Base-by-base conservation (phyloP, 305 asterid genomes). In the Rubia peregrina region DNA sequence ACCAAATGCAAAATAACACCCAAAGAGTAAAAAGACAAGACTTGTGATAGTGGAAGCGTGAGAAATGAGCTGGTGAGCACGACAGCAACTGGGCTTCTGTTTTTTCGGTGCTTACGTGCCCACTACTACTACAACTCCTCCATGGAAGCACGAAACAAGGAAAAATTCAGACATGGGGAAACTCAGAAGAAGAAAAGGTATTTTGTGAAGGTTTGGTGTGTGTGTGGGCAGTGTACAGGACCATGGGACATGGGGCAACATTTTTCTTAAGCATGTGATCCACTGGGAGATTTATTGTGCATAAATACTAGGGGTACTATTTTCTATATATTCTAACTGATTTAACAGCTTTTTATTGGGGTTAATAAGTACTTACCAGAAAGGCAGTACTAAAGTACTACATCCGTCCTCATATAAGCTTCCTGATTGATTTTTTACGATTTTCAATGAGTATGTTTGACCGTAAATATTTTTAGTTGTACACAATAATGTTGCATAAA, bases 51-150 rank as follows among this genome's bases (percentile, higher is more conserved):
- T 65, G 72, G 38, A 53, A 61, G 19, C 48, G 42, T 40, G 21
- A 48, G 65, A 41, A 6, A 43, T 77, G 77, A 77, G 77, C 77
- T 77, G 80, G 76, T 67, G 19, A 9, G 67, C 80, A 77, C 68
- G 76, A 77, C 46, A 68, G 74, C 67, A 67, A 68, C 68, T 56
- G 59, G 33, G 61, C 69, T 65, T 5, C 59, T 21, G n/a, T 17
- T 51, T 51, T 5, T 51, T 51, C 59, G 59, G 59, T 51, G 67
- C 7, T 46, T 65, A 65, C 38, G 69, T 65, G 69, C 48, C 74
- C 72, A 72, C 36, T 67, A 38, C 68, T n/a, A 46, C 69, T 51
- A 17, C 59, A 9, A 9, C 66, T 14, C 56, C 51, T 62, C 63
- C 65, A n/a, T 67, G 55, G 62, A 57, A 56, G 66, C 59, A 10